phyloP scores from a whole-genome alignment of 148 eudicot species.

The Spergularia bocconei region DNA sequence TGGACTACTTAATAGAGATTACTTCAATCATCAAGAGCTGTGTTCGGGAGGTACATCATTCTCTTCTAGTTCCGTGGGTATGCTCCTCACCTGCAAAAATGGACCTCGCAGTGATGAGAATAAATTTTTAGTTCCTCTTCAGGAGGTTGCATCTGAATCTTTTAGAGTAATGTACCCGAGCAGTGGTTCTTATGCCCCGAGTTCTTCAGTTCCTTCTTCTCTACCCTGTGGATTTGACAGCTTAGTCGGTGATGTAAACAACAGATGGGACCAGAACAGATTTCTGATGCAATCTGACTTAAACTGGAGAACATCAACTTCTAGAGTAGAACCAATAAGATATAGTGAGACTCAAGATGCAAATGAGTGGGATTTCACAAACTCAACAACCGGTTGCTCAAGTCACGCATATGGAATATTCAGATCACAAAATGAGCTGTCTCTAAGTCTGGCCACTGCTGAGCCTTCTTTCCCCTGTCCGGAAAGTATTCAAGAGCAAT shows the following conservation, averaged over 20 bases:
- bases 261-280: slow-evolving; percentile 42
- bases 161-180: slow-evolving; percentile 27
- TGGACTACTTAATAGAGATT: slow-evolving; percentile 20
- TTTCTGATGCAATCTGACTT: slow-evolving; percentile 34
- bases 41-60: slow-evolving; percentile 31
- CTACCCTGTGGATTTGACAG: slow-evolving; percentile 36
- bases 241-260: slow-evolving; percentile 30
- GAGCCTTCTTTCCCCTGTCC: slow-evolving; percentile 37
- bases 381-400: slow-evolving; percentile 25
- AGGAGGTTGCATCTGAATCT: slow-evolving; percentile 29
- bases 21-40: slow-evolving; percentile 20
- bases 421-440: slow-evolving; percentile 46
- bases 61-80: slow-evolving; percentile 33
- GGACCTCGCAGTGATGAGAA: slow-evolving; percentile 21
- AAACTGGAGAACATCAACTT: slow-evolving; percentile 32
- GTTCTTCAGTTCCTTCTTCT: slow-evolving; percentile 34
- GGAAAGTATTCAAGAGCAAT: slow-evolving; percentile 33
- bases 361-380: slow-evolving; percentile 39
- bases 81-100: slow-evolving; percentile 25
- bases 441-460: slow-evolving; percentile 55
- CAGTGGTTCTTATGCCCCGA: slow-evolving; percentile 27
- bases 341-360: slow-evolving; percentile 27
- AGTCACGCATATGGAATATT: slow-evolving; percentile 39
- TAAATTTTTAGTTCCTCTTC: slow-evolving; percentile 20
- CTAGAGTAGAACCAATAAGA: slow-evolving; percentile 32